A percentile compares a stretch with the other conserved stretches of the same genome.
phyloP scores from a whole-genome alignment of 1,284 basidiomycete species.

The Hypsizygus ulmarius region DNA sequence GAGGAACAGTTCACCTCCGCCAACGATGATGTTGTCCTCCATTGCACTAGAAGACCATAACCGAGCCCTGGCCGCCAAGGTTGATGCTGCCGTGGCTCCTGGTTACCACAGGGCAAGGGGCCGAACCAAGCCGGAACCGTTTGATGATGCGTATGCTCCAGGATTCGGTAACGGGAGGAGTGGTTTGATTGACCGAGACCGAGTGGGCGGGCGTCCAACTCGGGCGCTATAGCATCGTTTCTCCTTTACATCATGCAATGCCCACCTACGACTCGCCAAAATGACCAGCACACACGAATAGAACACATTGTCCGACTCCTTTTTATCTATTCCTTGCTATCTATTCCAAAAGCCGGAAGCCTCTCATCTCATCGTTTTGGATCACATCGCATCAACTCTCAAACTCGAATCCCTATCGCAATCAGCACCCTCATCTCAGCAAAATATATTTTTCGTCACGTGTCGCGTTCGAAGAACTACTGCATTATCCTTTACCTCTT shows the following conservation, averaged over 20 bases:
- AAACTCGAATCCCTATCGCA: slow-evolving; percentile 9
- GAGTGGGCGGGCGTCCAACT: slow-evolving; percentile 23
- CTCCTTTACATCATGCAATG: slow-evolving; percentile 1
- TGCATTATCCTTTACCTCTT: neutral
- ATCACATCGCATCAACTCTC: slow-evolving; percentile 12
- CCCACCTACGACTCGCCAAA: slow-evolving; percentile 9
- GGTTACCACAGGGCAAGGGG: slow-evolving; percentile 38
- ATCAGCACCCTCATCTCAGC: slow-evolving; percentile 20
- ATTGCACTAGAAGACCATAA: slow-evolving; percentile 23
- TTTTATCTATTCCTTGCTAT: neutral
- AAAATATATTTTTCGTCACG: slow-evolving; percentile 13
- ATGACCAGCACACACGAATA: slow-evolving; percentile 2
- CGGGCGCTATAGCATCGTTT: slow-evolving; percentile 15
- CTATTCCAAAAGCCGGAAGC: neutral
- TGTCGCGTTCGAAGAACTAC: slow-evolving; percentile 5
- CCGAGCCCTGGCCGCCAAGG: slow-evolving; percentile 21
- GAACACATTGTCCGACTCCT: slow-evolving; percentile 2
- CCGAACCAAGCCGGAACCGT: slow-evolving; percentile 37
- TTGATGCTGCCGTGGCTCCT: slow-evolving; percentile 21
- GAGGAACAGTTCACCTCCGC: slow-evolving; percentile 51
- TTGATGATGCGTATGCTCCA: slow-evolving; percentile 44
- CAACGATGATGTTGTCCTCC: slow-evolving; percentile 36
- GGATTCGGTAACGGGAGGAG: slow-evolving; percentile 58
- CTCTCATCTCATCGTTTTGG: slow-evolving; percentile 12
- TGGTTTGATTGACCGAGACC: slow-evolving; percentile 52